These are phyloP conservation scores for Fusarium protoensiforme DNA, from an alignment of 2,329 filamentous ascomycete genomes.

Conservation along the genomic window DNA sequence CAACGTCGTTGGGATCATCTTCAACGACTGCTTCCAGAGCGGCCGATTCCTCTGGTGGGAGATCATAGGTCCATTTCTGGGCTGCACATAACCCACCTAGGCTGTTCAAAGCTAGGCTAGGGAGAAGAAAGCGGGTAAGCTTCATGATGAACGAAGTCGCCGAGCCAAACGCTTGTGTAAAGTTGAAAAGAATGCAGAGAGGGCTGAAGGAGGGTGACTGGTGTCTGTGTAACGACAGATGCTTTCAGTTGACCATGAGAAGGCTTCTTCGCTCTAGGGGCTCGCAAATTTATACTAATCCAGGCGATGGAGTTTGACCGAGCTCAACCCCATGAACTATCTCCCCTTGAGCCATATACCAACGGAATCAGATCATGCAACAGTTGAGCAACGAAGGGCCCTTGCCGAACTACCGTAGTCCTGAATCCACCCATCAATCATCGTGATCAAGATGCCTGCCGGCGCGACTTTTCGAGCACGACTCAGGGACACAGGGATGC, in stretches of 20 bases:
- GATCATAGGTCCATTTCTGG: slow-evolving; percentile 10
- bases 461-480: neutral
- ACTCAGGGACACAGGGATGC: neutral
- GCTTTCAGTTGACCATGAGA: neutral
- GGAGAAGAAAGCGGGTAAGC: slow-evolving; percentile 2
- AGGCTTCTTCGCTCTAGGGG: neutral
- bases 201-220: neutral
- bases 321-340: neutral
- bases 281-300: neutral
- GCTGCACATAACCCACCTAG: neutral
- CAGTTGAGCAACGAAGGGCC: neutral
- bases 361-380: neutral
- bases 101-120: neutral
- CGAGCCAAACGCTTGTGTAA: neutral
- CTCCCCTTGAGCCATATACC: neutral
- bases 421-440: neutral
- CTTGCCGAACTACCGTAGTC: neutral
- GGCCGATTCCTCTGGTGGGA: neutral
- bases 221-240: neutral
- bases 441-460: neutral
- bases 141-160: neutral
- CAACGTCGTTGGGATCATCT: neutral
- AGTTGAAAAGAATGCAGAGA: neutral
- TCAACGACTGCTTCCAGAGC: neutral
- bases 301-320: neutral